Evolutionary conservation across 148 eudicot species (phyloP), one percentile per base, ranked within the genome.

Genomic region (Hydrangea macrophylla): DNA sequence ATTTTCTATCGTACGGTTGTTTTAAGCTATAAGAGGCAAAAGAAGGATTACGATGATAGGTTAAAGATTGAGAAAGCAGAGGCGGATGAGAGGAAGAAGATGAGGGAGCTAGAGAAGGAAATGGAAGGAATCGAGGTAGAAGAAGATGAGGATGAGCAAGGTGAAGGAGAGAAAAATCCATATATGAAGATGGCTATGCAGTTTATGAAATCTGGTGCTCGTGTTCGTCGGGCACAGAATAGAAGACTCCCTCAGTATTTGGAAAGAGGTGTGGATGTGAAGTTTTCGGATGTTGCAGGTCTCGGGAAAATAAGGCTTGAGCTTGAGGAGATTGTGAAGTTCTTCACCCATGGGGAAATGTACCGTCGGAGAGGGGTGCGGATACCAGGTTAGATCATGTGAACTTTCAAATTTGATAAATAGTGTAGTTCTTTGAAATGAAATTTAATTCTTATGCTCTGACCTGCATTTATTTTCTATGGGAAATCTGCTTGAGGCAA

Each of bases 201-300:
- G 24, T 92, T 92, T 77, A 90, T 90, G 96, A 88, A 72, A 73
- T 90, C 94, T 50, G 98, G 98, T 76, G 96, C 98, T 55, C 98
- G 96, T 74, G 92, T 90, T 72, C 83, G 90, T 24, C 80, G 87
- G 37, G 92, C 84, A 30, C 79, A 67, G 12, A 76, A 55, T 44
- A 78, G 55, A 73, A 88, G 83, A 62, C 76, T 83, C 45, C 93
- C 98, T 11, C 93, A 92, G 57, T 92, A 81, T 71, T 66, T 90
- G 70, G 96, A 92, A 64, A 86, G 82, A 71, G 96, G 83, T 61
- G 79, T 84, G 7, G 94, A 92, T 79, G 98, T 92, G 76, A 90
- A 92, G 83, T 92, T 92, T 77, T 17, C 93, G 25, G 98, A 92
- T 88, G 98, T 92, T 75, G 98, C 98, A 1, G 98, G 98, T 69